Percentiles rank a stretch among this genome's conserved stretches.
phyloP scores from a whole-genome alignment of 148 eudicot species.

The Vaccinium myrtillus region DNA sequence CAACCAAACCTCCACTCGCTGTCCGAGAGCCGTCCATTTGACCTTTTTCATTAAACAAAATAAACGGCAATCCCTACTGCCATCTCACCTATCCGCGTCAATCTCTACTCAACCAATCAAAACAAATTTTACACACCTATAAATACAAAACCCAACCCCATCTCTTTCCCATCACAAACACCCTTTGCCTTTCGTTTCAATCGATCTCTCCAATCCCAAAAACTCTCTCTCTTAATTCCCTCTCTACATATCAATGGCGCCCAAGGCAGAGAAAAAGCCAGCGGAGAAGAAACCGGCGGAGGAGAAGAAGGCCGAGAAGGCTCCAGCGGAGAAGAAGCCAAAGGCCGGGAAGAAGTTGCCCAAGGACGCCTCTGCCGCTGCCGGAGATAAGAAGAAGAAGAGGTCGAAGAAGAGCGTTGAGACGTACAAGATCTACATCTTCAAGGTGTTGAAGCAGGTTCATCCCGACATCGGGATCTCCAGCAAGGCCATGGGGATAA shows the following conservation, averaged over 20 bases:
- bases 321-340: conserved; percentile 31
- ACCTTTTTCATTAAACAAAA: not conserved
- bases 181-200: not conserved
- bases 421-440: conserved; percentile 44
- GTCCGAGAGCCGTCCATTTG: not conserved
- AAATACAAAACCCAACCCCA: not conserved
- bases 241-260: not conserved
- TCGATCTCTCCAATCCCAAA: not conserved
- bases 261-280: conserved; percentile 20
- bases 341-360: conserved; percentile 65
- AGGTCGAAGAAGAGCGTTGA: conserved; percentile 32
- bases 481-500: conserved; percentile 46
- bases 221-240: not conserved
- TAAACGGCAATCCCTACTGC: not conserved
- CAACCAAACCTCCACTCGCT: not conserved
- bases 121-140: not conserved
- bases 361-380: conserved; percentile 36
- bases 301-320: conserved; percentile 42
- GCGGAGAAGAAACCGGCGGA: conserved; percentile 34
- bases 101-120: not conserved
- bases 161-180: not conserved
- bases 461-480: conserved; percentile 39
- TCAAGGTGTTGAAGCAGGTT: conserved; percentile 41
- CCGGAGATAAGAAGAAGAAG: conserved; percentile 41
- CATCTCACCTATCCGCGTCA: not conserved